Conservation (phyloP, 2,329 filamentous ascomycete species). For the Calonectria hawksworthii region DNA sequence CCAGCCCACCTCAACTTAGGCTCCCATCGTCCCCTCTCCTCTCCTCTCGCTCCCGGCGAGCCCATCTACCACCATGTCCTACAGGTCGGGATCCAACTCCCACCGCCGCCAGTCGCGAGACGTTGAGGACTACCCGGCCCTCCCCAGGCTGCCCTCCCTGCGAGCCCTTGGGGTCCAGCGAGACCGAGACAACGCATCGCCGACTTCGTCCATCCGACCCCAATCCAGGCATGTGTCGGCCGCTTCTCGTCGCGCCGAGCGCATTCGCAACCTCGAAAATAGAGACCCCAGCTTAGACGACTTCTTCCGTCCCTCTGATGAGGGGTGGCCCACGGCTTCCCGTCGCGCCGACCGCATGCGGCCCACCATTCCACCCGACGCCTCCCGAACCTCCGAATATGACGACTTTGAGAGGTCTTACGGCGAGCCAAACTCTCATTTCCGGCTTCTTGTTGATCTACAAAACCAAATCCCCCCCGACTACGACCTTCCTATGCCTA, state of each 20-base stretch:
- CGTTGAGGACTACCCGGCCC: constrained; percentile 50
- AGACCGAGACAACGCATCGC: constrained; percentile 44
- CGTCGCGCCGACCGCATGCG: constrained; percentile 45
- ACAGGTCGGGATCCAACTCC: constrained; percentile 49
- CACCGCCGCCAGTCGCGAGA: constrained; percentile 49
- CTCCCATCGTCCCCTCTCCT: not conserved
- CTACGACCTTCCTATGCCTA: constrained; percentile 48
- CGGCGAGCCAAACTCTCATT: constrained; percentile 60
- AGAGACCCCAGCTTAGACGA: constrained; percentile 44
- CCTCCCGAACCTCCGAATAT: constrained; percentile 45
- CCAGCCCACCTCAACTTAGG: not conserved
- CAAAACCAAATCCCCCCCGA: constrained; percentile 49
- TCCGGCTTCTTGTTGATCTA: constrained; percentile 59
- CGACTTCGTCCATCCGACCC: constrained; percentile 36
- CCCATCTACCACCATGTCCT: constrained; percentile 47
- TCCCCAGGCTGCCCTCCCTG: constrained; percentile 51
- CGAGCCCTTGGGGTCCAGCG: constrained; percentile 49
- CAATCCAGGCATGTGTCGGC: constrained; percentile 46
- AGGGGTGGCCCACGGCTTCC: constrained; percentile 42
- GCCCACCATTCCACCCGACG: constrained; percentile 33
- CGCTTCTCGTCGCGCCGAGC: constrained; percentile 52
- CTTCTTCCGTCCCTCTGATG: constrained; percentile 46
- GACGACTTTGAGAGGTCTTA: constrained; percentile 56
- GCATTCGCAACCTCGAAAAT: constrained; percentile 53
- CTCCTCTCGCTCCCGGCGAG: not conserved